These are phyloP conservation scores for Hypocreales sp. DNA, from an alignment of 2,329 filamentous ascomycete species.

Conservation along the genomic window DNA sequence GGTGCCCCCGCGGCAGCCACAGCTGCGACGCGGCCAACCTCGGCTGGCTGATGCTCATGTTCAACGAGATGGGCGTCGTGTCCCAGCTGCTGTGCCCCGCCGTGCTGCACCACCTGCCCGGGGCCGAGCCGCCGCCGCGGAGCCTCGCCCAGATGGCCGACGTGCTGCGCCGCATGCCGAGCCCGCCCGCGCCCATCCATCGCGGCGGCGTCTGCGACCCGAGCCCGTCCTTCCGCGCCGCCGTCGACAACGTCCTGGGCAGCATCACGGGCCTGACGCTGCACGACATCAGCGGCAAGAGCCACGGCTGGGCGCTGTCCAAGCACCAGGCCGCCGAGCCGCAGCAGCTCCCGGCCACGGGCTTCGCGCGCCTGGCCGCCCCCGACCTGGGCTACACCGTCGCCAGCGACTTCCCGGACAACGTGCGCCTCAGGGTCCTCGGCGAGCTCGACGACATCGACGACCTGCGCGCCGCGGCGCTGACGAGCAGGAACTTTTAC, in stretches of 20 bases:
- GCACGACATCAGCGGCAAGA: conserved; percentile 29
- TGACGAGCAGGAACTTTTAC: conserved; percentile 26
- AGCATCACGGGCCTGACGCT: conserved; percentile 33
- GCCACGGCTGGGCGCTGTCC: conserved; percentile 33
- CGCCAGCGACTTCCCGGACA: conserved; percentile 17
- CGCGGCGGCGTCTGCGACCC: conserved; percentile 33
- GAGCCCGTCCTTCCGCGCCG: conserved; percentile 26
- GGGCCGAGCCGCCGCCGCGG: conserved; percentile 12
- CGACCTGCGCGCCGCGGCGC: conserved; percentile 26
- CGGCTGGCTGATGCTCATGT: conserved; percentile 37
- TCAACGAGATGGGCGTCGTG: conserved; percentile 29
- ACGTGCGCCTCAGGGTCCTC: conserved; percentile 23
- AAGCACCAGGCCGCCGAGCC: conserved; percentile 20
- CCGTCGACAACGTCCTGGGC: conserved; percentile 34
- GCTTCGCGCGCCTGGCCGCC: conserved; percentile 16
- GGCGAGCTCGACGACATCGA: conserved; percentile 20
- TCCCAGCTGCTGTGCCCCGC: conserved; percentile 20
- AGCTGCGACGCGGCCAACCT: conserved; percentile 36
- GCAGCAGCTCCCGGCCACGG: conserved; percentile 15
- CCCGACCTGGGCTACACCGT: conserved; percentile 16
- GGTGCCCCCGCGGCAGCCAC: conserved; percentile 33
- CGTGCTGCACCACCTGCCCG: conserved; percentile 9
- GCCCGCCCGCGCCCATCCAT: conserved; percentile 24
- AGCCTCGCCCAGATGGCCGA: conserved; percentile 31
- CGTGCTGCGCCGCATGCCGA: conserved; percentile 25